Percentiles rank a stretch among this genome's conserved stretches.
These are phyloP conservation scores for Stachybotrys echinatus DNA, from an alignment of 2,329 filamentous ascomycete genomes.

Conservation along the genomic window DNA sequence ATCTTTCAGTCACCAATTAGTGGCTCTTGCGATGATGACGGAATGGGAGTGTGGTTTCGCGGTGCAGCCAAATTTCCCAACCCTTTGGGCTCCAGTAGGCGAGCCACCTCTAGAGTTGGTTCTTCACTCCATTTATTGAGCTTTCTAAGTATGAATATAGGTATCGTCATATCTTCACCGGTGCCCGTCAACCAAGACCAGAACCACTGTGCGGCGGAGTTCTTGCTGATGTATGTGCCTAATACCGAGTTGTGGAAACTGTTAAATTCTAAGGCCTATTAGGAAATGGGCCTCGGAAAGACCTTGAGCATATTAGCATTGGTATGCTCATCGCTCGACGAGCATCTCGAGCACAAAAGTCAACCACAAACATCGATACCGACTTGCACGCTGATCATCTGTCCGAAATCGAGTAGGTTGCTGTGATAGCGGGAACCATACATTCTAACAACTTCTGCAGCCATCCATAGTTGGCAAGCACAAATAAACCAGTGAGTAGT, in stretches of 20 bases:
- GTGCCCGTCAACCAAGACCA: constrained; percentile 3
- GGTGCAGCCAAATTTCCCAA: no score
- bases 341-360: no score
- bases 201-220: constrained; percentile 18
- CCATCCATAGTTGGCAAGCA: background rate
- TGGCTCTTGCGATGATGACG: constrained; percentile 3
- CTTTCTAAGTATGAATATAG: no score
- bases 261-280: background rate
- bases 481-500: background rate
- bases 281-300: constrained; percentile 28
- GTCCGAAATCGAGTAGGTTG: no score
- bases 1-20: constrained; percentile 5
- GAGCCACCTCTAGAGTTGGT: no score
- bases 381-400: no score
- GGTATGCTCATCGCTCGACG: constrained; percentile 13
- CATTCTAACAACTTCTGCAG: background rate
- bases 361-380: no score
- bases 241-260: constrained; percentile 1
- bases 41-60: constrained; percentile 2
- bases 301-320: constrained; percentile 20
- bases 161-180: constrained; percentile 12
- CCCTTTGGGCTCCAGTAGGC: no score
- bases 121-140: no score
- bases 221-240: constrained; percentile 21
- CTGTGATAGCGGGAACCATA: no score